Conservation (phyloP, 2,329 filamentous ascomycete genomes). For the Sporothrix phasma region DNA sequence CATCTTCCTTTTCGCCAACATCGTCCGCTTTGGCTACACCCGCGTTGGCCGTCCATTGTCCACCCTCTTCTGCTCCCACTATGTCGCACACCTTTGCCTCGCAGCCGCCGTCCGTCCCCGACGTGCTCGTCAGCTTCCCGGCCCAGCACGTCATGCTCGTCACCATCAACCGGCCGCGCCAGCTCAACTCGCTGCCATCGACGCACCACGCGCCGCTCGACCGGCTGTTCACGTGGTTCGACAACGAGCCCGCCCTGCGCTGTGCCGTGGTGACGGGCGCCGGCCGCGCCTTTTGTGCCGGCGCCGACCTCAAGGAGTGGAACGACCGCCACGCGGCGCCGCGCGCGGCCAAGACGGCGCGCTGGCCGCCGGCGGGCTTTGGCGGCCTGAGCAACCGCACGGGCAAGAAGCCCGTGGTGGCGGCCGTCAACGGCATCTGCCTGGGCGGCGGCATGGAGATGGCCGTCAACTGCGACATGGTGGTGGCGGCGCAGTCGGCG, state of each 20-base stretch:
- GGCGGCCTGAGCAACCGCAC: slow-evolving; percentile 55
- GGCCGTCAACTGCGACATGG: slow-evolving; percentile 61
- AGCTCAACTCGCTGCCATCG: slow-evolving; percentile 48
- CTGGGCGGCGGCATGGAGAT: slow-evolving; percentile 72
- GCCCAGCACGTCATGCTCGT: slow-evolving; percentile 45
- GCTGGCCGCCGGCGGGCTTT: slow-evolving; percentile 43
- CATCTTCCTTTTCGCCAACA: too few species aligned
- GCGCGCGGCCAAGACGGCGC: slow-evolving; percentile 30
- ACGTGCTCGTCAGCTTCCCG: slow-evolving; percentile 40
- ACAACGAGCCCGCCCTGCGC: slow-evolving; percentile 49
- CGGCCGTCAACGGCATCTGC: slow-evolving; percentile 65
- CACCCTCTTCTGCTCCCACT: too few species aligned
- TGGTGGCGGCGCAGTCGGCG: slow-evolving; percentile 50
- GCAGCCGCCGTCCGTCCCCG: slow-evolving; percentile 32
- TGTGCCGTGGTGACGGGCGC: slow-evolving; percentile 54
- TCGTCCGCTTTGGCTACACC: too few species aligned
- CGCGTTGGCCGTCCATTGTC: too few species aligned
- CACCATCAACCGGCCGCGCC: slow-evolving; percentile 47
- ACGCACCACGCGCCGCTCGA: slow-evolving; percentile 40
- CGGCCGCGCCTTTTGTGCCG: slow-evolving; percentile 57
- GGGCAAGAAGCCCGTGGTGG: slow-evolving; percentile 66
- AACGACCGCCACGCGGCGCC: slow-evolving; percentile 31
- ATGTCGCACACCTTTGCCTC: slow-evolving; percentile 22
- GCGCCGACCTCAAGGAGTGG: slow-evolving; percentile 60
- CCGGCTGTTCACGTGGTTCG: slow-evolving; percentile 45